Evolutionary conservation across 2,329 filamentous ascomycete species (phyloP).

Genomic region (Fusarium sp.): DNA sequence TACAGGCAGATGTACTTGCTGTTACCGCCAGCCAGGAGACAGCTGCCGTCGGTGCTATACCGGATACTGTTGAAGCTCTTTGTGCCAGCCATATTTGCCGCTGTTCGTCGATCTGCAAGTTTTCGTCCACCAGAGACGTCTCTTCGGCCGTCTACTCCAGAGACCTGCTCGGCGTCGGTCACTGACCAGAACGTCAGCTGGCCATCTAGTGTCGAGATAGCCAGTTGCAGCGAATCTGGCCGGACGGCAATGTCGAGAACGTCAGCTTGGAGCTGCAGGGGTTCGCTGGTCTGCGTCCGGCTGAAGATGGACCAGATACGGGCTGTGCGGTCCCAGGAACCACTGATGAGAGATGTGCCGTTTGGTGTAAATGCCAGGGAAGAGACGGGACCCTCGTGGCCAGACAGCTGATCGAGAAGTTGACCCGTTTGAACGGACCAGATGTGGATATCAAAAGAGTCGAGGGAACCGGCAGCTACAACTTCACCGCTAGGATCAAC

Average conservation of each 20-base stretch:
- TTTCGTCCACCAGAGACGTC: slow-evolving; percentile 94
- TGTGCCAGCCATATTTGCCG: slow-evolving; percentile 87
- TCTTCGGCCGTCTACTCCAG: slow-evolving; percentile 86
- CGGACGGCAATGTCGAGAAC: slow-evolving; percentile 86
- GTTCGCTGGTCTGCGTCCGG: slow-evolving; percentile 93
- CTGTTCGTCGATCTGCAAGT: slow-evolving; percentile 85
- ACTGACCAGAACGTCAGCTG: slow-evolving; percentile 96
- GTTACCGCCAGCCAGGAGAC: slow-evolving; percentile 89
- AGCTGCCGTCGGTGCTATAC: slow-evolving; percentile 92
- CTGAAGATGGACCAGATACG: slow-evolving; percentile 96
- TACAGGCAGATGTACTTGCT: slow-evolving; percentile 99
- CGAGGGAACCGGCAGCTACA: slow-evolving; percentile 91
- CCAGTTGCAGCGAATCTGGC: slow-evolving; percentile 90
- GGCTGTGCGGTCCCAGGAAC: slow-evolving; percentile 96
- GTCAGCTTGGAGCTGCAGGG: slow-evolving; percentile 90
- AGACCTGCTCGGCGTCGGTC: slow-evolving; percentile 84
- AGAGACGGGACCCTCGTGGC: slow-evolving; percentile 93
- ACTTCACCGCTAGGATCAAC: slow-evolving; percentile 98
- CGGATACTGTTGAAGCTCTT: slow-evolving; percentile 89
- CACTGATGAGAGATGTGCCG: slow-evolving; percentile 83
- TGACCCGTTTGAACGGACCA: slow-evolving; percentile 99
- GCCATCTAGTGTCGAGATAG: slow-evolving; percentile 91
- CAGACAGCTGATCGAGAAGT: slow-evolving; percentile 86
- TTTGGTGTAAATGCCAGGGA: slow-evolving; percentile 89
- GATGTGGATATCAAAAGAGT: slow-evolving; percentile 97